A percentile compares a stretch with the other conserved stretches of the same genome.
Evolutionary conservation across 495 filamentous ascomycete genomes (phyloP).

Genomic region (Daldinia vernicosa): DNA sequence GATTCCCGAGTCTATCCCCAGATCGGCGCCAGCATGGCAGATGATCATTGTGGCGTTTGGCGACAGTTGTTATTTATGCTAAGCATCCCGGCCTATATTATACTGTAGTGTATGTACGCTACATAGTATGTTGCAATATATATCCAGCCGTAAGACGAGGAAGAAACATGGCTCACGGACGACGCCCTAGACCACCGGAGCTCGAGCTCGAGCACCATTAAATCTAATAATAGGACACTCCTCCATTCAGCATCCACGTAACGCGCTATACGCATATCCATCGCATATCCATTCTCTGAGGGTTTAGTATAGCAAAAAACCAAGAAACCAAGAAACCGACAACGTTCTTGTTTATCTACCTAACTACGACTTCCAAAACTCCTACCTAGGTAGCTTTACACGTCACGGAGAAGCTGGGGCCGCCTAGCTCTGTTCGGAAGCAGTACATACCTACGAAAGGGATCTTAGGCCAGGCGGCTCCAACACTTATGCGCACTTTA

Average conservation of each 20-base stretch:
- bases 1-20: conserved; percentile 22
- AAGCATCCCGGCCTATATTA: conserved; percentile 14
- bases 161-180: conserved; percentile 26
- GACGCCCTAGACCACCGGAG: conserved; percentile 13
- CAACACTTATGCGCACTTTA: conserved; percentile 18
- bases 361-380: conserved; percentile 18
- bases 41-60: conserved; percentile 42
- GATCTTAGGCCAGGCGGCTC: conserved; percentile 35
- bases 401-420: conserved; percentile 40
- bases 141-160: conserved; percentile 32
- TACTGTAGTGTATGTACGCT: conserved; percentile 3
- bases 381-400: conserved; percentile 35
- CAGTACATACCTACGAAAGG: conserved; percentile 24
- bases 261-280: conserved; percentile 16
- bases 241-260: conserved; percentile 24
- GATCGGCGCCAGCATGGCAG: conserved; percentile 41
- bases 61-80: conserved; percentile 32
- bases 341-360: conserved; percentile 11
- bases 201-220: conserved; percentile 10
- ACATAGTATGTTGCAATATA: conserved; percentile 13
- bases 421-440: conserved; percentile 33
- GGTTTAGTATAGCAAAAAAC: not conserved
- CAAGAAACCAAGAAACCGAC: not conserved
- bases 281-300: conserved; percentile 11
- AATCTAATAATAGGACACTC: conserved; percentile 37